Evolutionary conservation across 768 basidiomycete genomes (phyloP).

Genomic region (Lactarius indigo): DNA sequence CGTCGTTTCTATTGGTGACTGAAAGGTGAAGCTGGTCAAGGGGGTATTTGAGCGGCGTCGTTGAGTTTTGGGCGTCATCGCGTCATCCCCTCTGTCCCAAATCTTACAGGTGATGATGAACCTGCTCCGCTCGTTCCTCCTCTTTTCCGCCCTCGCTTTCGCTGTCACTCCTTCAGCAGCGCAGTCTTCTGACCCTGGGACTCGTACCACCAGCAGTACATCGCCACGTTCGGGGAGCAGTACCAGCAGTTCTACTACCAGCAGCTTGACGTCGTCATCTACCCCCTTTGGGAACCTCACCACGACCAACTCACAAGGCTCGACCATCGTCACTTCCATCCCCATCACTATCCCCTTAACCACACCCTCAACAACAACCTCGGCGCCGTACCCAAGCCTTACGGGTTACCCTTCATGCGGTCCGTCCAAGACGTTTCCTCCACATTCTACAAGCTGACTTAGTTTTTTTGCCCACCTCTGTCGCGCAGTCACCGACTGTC

Average conservation of each 20-base stretch:
- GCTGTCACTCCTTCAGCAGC: background rate
- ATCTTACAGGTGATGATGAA: background rate
- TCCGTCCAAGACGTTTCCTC: conserved; percentile 2
- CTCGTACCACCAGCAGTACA: background rate
- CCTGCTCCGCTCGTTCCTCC: background rate
- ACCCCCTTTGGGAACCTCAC: conserved; percentile 16
- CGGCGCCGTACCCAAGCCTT: conserved; percentile 18
- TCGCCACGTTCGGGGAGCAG: background rate
- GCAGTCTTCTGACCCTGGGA: background rate
- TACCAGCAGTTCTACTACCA: conserved; percentile 1
- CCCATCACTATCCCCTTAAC: conserved; percentile 21
- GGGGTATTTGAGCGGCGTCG: background rate
- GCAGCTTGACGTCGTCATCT: background rate
- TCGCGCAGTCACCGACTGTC: conserved; percentile 42
- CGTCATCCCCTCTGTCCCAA: background rate
- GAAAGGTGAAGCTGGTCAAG: background rate
- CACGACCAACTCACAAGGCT: conserved; percentile 22
- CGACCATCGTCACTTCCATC: conserved; percentile 17
- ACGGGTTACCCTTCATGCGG: conserved; percentile 17
- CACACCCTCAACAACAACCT: conserved; percentile 7
- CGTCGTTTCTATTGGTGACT: background rate
- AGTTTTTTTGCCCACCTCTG: background rate
- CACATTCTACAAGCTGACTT: background rate
- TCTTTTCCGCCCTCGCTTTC: background rate
- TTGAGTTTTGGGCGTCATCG: background rate